phyloP scores from a whole-genome alignment of 2,329 filamentous ascomycete species.

The Fusarium napiforme region DNA sequence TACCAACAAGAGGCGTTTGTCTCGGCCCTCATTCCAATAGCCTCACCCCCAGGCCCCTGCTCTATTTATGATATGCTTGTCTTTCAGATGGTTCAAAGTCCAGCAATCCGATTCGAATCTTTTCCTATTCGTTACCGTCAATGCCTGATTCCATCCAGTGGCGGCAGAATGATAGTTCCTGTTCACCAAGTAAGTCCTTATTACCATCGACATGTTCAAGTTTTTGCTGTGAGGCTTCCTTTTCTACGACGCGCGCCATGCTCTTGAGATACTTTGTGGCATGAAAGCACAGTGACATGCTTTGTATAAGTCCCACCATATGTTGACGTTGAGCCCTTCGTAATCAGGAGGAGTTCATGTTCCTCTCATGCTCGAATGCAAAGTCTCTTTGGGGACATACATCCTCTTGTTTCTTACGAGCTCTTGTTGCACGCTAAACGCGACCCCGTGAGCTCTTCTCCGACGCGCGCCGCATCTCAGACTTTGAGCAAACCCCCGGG shows the following conservation, averaged over 20 bases:
- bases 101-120: slow-evolving; percentile 14
- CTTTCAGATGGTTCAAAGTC: slow-evolving; percentile 13
- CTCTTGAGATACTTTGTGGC: slow-evolving; percentile 26
- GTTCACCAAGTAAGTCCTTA: neutral
- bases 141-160: slow-evolving; percentile 8
- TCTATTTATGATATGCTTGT: slow-evolving; percentile 24
- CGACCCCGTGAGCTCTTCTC: slow-evolving; percentile 42
- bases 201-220: neutral
- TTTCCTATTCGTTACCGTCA: neutral
- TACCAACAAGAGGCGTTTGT: slow-evolving; percentile 41
- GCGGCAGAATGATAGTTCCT: slow-evolving; percentile 2
- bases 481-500: slow-evolving; percentile 27
- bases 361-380: slow-evolving; percentile 7
- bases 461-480: slow-evolving; percentile 36
- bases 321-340: neutral
- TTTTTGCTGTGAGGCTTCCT: neutral
- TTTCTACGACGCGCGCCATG: slow-evolving; percentile 18
- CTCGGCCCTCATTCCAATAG: slow-evolving; percentile 41
- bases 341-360: slow-evolving; percentile 26
- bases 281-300: slow-evolving; percentile 5
- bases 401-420: slow-evolving; percentile 13
- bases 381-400: slow-evolving; percentile 2
- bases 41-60: slow-evolving; percentile 39
- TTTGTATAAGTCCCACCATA: neutral
- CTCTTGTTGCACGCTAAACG: slow-evolving; percentile 39